Evolutionary conservation across 2,329 filamentous ascomycete genomes (phyloP), one percentile per base, ranked within the genome.

Genomic region (Diaporthe batatas): DNA sequence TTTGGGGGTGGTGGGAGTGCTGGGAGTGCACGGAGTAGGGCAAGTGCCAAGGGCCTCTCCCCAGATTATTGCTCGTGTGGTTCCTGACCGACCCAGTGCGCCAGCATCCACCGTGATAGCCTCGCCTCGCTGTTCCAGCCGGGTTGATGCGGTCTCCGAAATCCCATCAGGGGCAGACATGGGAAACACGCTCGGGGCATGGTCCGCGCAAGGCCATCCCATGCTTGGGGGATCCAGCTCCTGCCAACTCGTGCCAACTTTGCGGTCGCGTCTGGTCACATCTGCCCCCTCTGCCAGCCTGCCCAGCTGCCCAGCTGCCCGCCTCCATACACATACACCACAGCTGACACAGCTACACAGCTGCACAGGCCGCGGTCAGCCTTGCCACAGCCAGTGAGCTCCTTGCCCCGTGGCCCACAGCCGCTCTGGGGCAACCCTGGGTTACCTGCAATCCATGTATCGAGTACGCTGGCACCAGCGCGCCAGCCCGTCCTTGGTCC

Each of bases 191-290:
- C 53, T 42, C 21, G 21, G 42, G 25, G 53, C 16, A 42, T 70
- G 65, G 71, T 21, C 44, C 29, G 2, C 68, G 44, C 54, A 49
- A 69, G 54, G 47, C 42, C 58, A 36, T 39, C 25, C 70, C 70
- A 69, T 69, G 29, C 39, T 36, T 12, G 62, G 16, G 23, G 55
- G 55, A 54, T 64, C 44, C 55, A 54, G n/a, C 42, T 47, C 47
- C 29, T 72, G 71, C 71, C 71, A 70, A 72, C 65, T 70, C 36
- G 21, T 73, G 67, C 71, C 71, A 73, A 73, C 55, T 73, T 70
- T 70, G 34, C 47, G 6, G 8, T 29, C 21, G 62, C 62, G 44
- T 7, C 62, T 67, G 62, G 62, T 29, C 62, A 36, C 32, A 12
- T 51, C 62, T 34, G 44, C 44, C 49, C 44, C 3, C 32, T 47